These are phyloP conservation scores for Trichosporon asahii DNA, from an alignment of 1,284 basidiomycete genomes.

Conservation along the genomic window DNA sequence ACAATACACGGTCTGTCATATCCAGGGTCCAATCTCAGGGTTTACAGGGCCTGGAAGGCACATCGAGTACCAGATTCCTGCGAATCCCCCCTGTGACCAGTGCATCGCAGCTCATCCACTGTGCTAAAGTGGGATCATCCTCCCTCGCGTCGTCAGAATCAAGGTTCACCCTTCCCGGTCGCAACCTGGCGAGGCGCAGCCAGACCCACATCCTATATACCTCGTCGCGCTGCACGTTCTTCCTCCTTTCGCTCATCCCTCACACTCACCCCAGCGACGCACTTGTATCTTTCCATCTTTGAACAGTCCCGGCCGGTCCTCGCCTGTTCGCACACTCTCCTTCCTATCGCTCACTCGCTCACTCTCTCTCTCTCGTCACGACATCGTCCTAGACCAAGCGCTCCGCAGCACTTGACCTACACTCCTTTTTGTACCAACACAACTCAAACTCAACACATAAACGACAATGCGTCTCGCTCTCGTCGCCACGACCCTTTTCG, in stretches of 20 bases:
- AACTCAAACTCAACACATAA: not conserved
- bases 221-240: not conserved
- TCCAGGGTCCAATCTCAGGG: not conserved
- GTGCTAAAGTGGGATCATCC: not conserved
- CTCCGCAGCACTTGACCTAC: not conserved
- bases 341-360: no score
- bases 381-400: not conserved
- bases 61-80: not conserved
- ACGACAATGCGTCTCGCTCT: not conserved
- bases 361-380: not conserved
- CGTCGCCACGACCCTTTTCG: constrained; percentile 6
- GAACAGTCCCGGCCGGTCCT: constrained; percentile 1
- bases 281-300: not conserved
- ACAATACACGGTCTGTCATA: not conserved
- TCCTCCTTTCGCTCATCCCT: not conserved
- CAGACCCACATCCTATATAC: not conserved
- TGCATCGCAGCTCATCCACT: not conserved
- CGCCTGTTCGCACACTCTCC: not conserved
- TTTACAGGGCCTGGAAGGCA: not conserved
- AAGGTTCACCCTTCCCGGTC: not conserved
- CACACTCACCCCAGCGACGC: not conserved
- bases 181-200: not conserved
- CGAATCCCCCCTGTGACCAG: not conserved
- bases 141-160: not conserved
- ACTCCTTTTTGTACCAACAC: not conserved